Conservation (phyloP, 2,329 filamentous ascomycete genomes). For the Fusarium falciforme region DNA sequence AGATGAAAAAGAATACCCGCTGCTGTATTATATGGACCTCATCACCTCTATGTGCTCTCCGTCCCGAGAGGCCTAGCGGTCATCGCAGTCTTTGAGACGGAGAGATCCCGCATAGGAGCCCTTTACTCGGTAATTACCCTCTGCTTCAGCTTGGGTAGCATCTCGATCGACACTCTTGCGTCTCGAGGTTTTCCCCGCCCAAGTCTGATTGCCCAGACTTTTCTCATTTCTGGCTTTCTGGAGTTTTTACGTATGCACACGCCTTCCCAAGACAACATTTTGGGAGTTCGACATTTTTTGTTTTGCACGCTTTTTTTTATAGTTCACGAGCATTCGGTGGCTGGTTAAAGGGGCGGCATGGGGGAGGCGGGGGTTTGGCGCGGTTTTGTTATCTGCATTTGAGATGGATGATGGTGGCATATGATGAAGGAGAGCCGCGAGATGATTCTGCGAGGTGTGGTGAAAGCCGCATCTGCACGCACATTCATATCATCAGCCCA, state of each 20-base stretch:
- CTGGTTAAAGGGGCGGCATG: conserved; percentile 32
- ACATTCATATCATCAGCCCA: not conserved
- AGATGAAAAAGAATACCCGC: conserved; percentile 41
- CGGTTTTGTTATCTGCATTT: conserved; percentile 37
- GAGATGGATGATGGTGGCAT: conserved; percentile 16
- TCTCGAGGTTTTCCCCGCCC: not conserved
- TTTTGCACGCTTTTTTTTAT: conserved; percentile 12
- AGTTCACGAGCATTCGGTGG: conserved; percentile 39
- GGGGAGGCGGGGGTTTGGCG: conserved; percentile 30
- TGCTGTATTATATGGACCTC: conserved; percentile 43
- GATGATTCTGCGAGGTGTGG: not conserved
- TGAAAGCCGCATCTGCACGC: not conserved
- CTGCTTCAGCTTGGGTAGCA: conserved; percentile 17
- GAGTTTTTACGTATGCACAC: conserved; percentile 43
- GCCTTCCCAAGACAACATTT: conserved; percentile 36
- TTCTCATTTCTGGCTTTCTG: conserved; percentile 36
- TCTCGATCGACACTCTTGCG: not conserved
- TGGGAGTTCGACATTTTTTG: conserved; percentile 32
- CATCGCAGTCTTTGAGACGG: conserved; percentile 7
- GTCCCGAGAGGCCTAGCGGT: not conserved
- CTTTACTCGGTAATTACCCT: conserved; percentile 27
- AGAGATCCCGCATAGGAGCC: conserved; percentile 2
- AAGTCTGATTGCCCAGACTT: conserved; percentile 13
- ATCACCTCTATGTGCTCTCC: conserved; percentile 10
- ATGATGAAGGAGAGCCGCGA: not conserved